phyloP scores from a whole-genome alignment of 73 alveolate species.

The Tetrahymena borealis region DNA sequence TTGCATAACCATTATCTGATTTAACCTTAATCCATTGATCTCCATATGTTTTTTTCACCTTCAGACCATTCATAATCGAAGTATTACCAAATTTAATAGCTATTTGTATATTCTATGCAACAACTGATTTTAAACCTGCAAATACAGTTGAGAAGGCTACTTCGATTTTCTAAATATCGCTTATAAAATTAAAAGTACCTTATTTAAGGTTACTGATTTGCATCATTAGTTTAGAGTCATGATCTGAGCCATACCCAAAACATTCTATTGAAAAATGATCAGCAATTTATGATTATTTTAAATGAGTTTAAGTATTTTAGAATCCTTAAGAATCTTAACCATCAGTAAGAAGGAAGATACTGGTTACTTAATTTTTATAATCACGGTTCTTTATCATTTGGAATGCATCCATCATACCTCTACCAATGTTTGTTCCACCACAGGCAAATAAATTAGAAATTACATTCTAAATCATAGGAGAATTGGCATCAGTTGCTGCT shows the following conservation, averaged over 20 bases:
- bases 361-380: conserved; percentile 17
- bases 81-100: not conserved
- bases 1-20: not conserved
- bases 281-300: not conserved
- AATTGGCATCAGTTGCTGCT: not conserved
- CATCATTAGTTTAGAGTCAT: not conserved
- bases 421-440: conserved; percentile 36
- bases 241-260: not conserved
- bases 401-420: conserved; percentile 21
- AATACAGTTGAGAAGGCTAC: not conserved
- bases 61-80: not conserved
- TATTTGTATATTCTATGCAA: not conserved
- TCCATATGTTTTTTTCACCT: not conserved
- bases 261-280: not conserved
- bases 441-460: conserved; percentile 2
- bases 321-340: too few relatives aligned
- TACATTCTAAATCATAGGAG: not conserved
- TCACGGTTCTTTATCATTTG: conserved; percentile 7
- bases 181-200: not conserved
- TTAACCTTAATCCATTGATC: not conserved
- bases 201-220: not conserved
- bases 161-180: not conserved
- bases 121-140: not conserved
- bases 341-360: conserved; percentile 17
- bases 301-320: too few relatives aligned